Evolutionary conservation across 768 basidiomycete species (phyloP), one percentile per base, ranked within the genome.

Genomic region (Obba rivulosa): DNA sequence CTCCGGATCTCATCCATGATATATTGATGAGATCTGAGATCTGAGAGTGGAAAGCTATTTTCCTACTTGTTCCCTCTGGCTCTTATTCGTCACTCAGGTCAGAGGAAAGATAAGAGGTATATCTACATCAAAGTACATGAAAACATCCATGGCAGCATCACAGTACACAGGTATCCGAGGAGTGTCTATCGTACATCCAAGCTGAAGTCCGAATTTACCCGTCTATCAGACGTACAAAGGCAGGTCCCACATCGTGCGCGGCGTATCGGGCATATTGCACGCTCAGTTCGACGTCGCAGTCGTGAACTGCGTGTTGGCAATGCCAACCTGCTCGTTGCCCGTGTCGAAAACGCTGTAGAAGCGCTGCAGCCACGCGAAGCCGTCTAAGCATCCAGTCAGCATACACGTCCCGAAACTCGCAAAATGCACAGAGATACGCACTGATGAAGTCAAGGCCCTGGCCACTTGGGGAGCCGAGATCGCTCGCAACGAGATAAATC

Each of bases 401-500:
- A 23, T 14, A 38, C 37, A 4, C 9, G 2, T 43, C 16, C 17
- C 25, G 14, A 4, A 14, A 1, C 5, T 10, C 9, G 31, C 9
- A 35, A n/a, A 3, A 37, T 11, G 18, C 44, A 21, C 18, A 41
- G 40, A 17, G 25, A 21, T 42, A 68, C 73, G 16, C 53, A 80
- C 77, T 75, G 63, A 84, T 78, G 60, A 84, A 85, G 65, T 84
- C 81, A 14, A 86, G 71, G 41, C 83, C 82, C 34, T 69, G 64
- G 1, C 81, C 81, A 45, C 70, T 76, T 44, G 55, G 52, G 45
- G 58, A 61, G 28, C 81, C 80, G 35, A 83, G 57, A 56, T 82
- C 78, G 17, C 69, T 70, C n/a, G 72, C 66, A 56, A 83, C 70
- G 51, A 82, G 68, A 55, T 83, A 84, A 53, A 84, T 83, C 46